Evolutionary conservation across 495 filamentous ascomycete genomes (phyloP), one percentile per base, ranked within the genome.

Genomic region (Stereocaulon alpinum): DNA sequence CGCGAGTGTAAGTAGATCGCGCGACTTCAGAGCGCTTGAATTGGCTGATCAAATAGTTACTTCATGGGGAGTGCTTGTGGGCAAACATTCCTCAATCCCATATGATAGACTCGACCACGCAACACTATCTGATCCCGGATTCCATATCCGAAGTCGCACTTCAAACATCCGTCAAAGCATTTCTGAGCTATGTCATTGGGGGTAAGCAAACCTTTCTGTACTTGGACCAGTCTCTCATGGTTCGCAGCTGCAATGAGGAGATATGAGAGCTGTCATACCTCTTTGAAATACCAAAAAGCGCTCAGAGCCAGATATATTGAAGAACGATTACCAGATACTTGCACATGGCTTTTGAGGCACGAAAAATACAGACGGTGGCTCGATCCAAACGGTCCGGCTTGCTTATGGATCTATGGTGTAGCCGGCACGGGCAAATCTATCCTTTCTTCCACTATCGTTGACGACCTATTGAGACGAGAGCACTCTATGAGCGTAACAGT

Each of bases 61-160:
- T 55, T 12, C 53, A 55, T 27, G 2, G 24, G 5, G 40, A 44
- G 14, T 55, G 53, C 24, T 20, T 55, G 40, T 55, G 53, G 53
- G 11, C 22, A 15, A 30, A 14, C 2, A 42, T 44, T 6, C 18
- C 40, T 4, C 40, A n/a, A 17, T 4, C 40, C 10, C 22, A 40
- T 18, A 15, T 44, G 40, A 37, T 24, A 29, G 4, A 12, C 9
- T 29, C 22, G 1, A 29, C 12, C 9, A 2, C 24, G 29, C 24
- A 55, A 17, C 53, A 55, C 12, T 55, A 44, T 17, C 37, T 22
- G 0, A 5, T 55, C 1, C 53, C 53, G 0, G 6, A 12, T 1
- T 32, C 17, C 0, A n/a, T n/a, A 6, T 37, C 22, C 30, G 10
- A 7, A 30, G 6, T 22, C 6, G 9, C 47, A 22, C 15, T 49